Evolutionary conservation across 495 filamentous ascomycete species (phyloP).

Genomic region (Hypoxylon lienhwacheense): DNA sequence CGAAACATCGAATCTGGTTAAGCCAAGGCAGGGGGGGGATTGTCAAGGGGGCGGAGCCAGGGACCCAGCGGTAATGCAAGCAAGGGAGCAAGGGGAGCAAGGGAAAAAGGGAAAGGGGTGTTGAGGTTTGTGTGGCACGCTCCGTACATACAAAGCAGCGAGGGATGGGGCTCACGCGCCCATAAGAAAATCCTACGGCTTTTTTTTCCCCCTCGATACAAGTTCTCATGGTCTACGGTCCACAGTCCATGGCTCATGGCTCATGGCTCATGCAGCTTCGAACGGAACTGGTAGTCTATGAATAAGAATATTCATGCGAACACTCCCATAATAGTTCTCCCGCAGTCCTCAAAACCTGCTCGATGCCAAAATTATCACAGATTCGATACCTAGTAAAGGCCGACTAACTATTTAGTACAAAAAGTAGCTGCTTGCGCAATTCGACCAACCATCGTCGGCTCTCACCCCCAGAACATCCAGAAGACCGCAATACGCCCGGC

Average conservation of each 20-base stretch:
- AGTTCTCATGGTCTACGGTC: not conserved
- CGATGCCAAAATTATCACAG: not conserved
- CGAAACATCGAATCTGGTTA: constrained; percentile 34
- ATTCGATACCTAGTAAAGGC: no score
- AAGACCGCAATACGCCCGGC: constrained; percentile 18
- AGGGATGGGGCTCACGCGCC: constrained; percentile 30
- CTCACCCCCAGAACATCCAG: no score
- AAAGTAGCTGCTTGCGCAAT: no score
- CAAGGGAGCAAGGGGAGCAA: constrained; percentile 21
- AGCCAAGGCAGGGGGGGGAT: constrained; percentile 21
- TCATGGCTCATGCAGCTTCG: constrained; percentile 6
- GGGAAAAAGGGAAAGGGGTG: no score
- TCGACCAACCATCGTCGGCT: no score
- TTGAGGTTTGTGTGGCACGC: no score
- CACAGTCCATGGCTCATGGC: no score
- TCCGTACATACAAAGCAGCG: constrained; percentile 18
- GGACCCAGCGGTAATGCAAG: constrained; percentile 33
- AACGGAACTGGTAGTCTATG: not conserved
- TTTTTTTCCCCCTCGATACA: constrained; percentile 9
- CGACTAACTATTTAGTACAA: no score
- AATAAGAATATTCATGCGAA: constrained; percentile 2
- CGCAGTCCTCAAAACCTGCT: not conserved
- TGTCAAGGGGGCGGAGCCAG: not conserved
- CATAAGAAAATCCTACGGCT: constrained; percentile 14
- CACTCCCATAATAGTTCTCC: not conserved